Percentiles rank a stretch among this genome's conserved stretches.
Conservation (phyloP, 805 yeast species). For the Lipomyces kockii region DNA sequence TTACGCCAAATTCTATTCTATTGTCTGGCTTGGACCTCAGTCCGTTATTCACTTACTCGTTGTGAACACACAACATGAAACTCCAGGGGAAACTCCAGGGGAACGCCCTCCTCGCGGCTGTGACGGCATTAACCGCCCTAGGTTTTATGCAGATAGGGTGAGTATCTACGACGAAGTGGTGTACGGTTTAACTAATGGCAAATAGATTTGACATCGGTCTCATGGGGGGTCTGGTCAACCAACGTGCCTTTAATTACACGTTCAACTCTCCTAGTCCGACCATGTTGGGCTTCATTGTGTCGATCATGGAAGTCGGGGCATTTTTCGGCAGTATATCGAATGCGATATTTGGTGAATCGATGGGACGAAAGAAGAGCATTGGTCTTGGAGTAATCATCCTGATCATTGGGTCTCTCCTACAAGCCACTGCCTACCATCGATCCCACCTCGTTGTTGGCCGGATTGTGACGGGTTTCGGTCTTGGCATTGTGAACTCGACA, state of each 20-base stretch:
- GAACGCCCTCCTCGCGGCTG: neutral
- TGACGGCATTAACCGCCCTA: neutral
- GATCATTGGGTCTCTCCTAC: constrained; percentile 54
- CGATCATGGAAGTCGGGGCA: constrained; percentile 68
- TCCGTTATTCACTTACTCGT: no score
- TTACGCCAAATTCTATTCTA: no score
- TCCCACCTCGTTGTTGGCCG: constrained; percentile 72
- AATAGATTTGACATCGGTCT: constrained; percentile 45
- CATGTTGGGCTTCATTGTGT: constrained; percentile 43
- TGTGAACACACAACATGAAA: no score
- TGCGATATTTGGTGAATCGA: constrained; percentile 3
- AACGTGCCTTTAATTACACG: constrained; percentile 47
- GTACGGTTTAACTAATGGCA: neutral
- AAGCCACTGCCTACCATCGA: constrained; percentile 58
- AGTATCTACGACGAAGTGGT: neutral
- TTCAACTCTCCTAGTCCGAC: constrained; percentile 37
- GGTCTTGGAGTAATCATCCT: neutral
- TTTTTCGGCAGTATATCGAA: constrained; percentile 53
- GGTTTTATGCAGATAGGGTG: neutral
- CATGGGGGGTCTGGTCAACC: constrained; percentile 75
- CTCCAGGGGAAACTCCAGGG: no score
- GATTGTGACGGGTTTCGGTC: constrained; percentile 48
- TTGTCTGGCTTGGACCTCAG: no score
- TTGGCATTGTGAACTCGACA: constrained; percentile 44
- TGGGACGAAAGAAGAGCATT: constrained; percentile 12